phyloP scores from a whole-genome alignment of 306 rosid genomes.

The Lathyrus tuberosus region DNA sequence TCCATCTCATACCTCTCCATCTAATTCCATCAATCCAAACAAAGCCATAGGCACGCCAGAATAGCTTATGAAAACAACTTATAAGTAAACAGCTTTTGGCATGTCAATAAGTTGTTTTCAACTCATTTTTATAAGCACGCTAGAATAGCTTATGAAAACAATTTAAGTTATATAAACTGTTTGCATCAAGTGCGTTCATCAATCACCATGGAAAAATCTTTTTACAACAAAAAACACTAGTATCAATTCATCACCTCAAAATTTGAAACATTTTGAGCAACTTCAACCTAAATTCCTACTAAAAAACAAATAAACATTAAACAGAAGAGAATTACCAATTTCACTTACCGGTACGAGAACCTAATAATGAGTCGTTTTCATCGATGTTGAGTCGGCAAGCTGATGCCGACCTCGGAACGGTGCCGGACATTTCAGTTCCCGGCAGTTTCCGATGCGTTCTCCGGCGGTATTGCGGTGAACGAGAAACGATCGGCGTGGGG shows the following conservation, averaged over 20 bases:
- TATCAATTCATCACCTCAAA: slow-evolving; percentile 3
- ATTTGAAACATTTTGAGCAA: slow-evolving; percentile 12
- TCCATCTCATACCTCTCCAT: too few species aligned
- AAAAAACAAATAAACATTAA: not conserved
- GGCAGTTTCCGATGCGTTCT: slow-evolving; percentile 46
- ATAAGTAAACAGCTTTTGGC: too few species aligned
- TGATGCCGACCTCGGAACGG: slow-evolving; percentile 50
- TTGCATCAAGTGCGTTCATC: not conserved
- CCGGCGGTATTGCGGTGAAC: slow-evolving; percentile 41
- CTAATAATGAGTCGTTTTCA: slow-evolving; percentile 51
- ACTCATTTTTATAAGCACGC: not conserved
- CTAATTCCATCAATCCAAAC: too few species aligned
- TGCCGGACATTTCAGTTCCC: slow-evolving; percentile 51
- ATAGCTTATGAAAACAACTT: not conserved
- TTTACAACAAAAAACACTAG: not conserved
- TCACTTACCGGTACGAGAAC: slow-evolving; percentile 52
- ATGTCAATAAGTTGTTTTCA: not conserved
- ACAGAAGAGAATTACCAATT: slow-evolving; percentile 10
- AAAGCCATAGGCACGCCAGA: too few species aligned
- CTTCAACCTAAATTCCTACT: not conserved
- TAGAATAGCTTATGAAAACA: not conserved
- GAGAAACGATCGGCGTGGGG: slow-evolving; percentile 29
- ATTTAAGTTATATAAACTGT: not conserved
- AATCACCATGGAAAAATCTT: not conserved
- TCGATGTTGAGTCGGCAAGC: slow-evolving; percentile 43